A percentile compares a stretch with the other conserved stretches of the same genome.
phyloP scores from a whole-genome alignment of 2,329 filamentous ascomycete species.

The Trichophyton simii region DNA sequence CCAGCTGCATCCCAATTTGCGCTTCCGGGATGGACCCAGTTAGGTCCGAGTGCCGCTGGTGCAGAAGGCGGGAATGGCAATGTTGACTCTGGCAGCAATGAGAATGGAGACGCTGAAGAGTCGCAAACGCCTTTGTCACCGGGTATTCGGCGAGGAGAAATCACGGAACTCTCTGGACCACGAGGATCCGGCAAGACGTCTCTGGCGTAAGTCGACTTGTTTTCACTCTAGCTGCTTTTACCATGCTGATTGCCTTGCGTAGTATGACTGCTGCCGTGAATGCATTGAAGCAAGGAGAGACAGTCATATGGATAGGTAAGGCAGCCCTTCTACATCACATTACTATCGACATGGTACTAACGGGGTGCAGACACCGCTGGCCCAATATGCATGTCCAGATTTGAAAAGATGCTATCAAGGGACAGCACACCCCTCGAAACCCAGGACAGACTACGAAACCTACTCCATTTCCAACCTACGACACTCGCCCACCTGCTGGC shows the following conservation, averaged over 20 bases:
- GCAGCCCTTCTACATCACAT: conserved; percentile 15
- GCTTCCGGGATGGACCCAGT: not conserved
- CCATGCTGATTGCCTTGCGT: conserved; percentile 11
- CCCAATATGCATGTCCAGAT: conserved; percentile 36
- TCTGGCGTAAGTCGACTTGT: conserved; percentile 49
- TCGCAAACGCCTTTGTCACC: conserved; percentile 21
- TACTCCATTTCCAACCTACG: conserved; percentile 48
- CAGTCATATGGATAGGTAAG: conserved; percentile 74
- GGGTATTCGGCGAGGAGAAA: conserved; percentile 61
- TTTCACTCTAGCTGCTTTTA: not conserved
- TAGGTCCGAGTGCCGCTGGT: not conserved
- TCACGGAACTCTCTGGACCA: conserved; percentile 81
- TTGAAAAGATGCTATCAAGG: conserved; percentile 35
- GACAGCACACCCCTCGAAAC: conserved; percentile 2
- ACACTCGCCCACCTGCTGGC: conserved; percentile 57
- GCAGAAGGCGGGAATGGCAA: not conserved
- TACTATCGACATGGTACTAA: not conserved
- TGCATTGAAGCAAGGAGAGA: conserved; percentile 47
- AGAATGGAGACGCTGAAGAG: not conserved
- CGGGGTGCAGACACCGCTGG: conserved; percentile 42
- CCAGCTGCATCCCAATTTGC: not conserved
- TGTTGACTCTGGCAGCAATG: not conserved
- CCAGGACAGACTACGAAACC: conserved; percentile 2
- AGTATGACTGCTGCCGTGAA: conserved; percentile 60
- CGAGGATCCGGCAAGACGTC: conserved; percentile 76